Conservation (phyloP, 2,329 filamentous ascomycete genomes). For the Curvularia sp. region DNA sequence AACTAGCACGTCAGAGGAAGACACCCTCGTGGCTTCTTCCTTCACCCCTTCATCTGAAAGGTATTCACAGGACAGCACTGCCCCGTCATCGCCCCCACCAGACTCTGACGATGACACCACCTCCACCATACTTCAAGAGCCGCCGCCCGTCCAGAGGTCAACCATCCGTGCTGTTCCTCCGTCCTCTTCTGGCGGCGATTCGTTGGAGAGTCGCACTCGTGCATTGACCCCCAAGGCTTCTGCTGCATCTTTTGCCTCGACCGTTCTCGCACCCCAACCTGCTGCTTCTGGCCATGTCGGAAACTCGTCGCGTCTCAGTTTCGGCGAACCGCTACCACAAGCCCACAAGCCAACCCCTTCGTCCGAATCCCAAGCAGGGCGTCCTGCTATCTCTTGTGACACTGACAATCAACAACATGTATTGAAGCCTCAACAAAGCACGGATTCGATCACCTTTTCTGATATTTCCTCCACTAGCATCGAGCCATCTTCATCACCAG, state of each 20-base stretch:
- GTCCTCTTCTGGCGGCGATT: conserved; percentile 45
- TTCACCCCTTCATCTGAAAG: conserved; percentile 48
- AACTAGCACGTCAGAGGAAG: conserved; percentile 49
- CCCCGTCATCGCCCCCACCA: conserved; percentile 47
- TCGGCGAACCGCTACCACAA: conserved; percentile 34
- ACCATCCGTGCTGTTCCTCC: conserved; percentile 51
- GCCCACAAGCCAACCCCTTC: conserved; percentile 37
- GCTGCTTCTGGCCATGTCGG: conserved; percentile 36
- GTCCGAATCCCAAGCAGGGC: conserved; percentile 38
- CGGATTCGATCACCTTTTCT: conserved; percentile 48
- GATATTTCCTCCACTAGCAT: conserved; percentile 45
- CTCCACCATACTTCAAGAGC: conserved; percentile 47
- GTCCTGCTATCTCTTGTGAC: conserved; percentile 45
- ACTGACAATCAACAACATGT: conserved; percentile 38
- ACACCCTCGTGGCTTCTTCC: conserved; percentile 47
- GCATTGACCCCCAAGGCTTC: conserved; percentile 48
- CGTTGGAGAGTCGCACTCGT: conserved; percentile 38
- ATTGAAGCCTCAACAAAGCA: conserved; percentile 37
- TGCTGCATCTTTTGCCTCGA: conserved; percentile 47
- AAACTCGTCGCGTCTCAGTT: conserved; percentile 39
- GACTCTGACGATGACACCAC: conserved; percentile 40
- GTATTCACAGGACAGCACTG: conserved; percentile 50
- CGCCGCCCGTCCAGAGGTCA: conserved; percentile 31
- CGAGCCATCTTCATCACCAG: conserved; percentile 41
- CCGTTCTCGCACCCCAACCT: conserved; percentile 33